A percentile compares a stretch with the other conserved stretches of the same genome.
Evolutionary conservation across 192 early-diverging fungal genomes (phyloP).

Genomic region (Umbelopsis isabellina): DNA sequence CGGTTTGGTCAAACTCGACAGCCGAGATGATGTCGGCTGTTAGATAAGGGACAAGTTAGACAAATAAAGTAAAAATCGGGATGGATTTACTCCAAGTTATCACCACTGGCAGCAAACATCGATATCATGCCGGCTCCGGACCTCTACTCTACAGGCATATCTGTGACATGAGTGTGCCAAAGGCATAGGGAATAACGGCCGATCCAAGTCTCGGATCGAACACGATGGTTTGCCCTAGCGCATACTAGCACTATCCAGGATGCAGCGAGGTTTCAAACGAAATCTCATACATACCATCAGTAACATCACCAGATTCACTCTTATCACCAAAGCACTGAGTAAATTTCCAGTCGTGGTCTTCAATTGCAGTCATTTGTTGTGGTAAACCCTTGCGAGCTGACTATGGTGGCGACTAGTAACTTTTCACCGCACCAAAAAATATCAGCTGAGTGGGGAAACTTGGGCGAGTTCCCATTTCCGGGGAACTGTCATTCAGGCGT

Average conservation of each 20-base stretch:
- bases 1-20: constrained; percentile 90
- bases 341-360: constrained; percentile 74
- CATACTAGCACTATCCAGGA: neutral
- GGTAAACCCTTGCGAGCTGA: neutral
- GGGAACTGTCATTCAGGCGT: neutral
- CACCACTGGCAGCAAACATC: neutral
- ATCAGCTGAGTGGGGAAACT: neutral
- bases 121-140: too few relatives aligned
- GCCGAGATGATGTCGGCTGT: constrained; percentile 95
- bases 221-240: too few relatives aligned
- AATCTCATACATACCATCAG: constrained; percentile 72
- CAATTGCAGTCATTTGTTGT: constrained; percentile 35
- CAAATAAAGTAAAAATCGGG: neutral
- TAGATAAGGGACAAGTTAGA: neutral
- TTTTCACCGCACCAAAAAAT: neutral
- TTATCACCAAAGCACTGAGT: constrained; percentile 97
- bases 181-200: too few relatives aligned
- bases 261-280: neutral
- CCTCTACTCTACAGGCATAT: too few relatives aligned
- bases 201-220: too few relatives aligned
- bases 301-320: constrained; percentile 91
- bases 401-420: neutral
- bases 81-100: neutral
- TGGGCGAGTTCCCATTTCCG: too few relatives aligned
- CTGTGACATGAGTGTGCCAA: too few relatives aligned